A percentile compares a stretch with the other conserved stretches of the same genome.
These are phyloP conservation scores for Penicillium concentricum DNA, from an alignment of 2,329 filamentous ascomycete genomes.

Conservation along the genomic window DNA sequence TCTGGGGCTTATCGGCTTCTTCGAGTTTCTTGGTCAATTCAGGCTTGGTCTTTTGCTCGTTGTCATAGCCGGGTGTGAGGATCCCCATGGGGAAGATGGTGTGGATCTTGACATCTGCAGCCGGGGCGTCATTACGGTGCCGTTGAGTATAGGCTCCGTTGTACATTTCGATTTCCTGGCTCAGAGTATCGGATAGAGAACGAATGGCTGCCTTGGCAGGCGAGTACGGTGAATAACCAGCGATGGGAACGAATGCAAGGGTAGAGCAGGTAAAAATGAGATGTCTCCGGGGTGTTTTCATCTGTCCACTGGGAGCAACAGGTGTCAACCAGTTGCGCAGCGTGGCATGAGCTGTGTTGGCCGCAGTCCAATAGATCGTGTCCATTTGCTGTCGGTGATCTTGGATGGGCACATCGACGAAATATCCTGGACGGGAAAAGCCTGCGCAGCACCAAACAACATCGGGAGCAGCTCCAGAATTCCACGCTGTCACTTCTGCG, in stretches of 20 bases:
- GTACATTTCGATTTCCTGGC: conserved; percentile 83
- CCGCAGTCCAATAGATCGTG: conserved; percentile 83
- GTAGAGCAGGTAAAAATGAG: conserved; percentile 84
- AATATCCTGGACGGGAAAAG: conserved; percentile 69
- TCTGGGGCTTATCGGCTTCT: conserved; percentile 75
- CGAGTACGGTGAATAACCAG: conserved; percentile 80
- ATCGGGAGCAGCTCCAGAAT: conserved; percentile 70
- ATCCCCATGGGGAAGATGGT: conserved; percentile 85
- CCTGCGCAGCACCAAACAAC: conserved; percentile 92
- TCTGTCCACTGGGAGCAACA: conserved; percentile 28
- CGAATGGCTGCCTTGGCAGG: conserved; percentile 84
- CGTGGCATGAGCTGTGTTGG: conserved; percentile 80
- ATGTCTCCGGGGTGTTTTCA: conserved; percentile 56
- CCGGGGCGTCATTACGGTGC: conserved; percentile 40
- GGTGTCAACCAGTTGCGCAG: conserved; percentile 69
- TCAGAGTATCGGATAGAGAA: conserved; percentile 76
- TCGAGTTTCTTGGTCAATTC: conserved; percentile 76
- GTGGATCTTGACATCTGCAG: conserved; percentile 74
- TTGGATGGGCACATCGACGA: conserved; percentile 69
- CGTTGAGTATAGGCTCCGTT: conserved; percentile 58
- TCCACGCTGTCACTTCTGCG: conserved; percentile 73
- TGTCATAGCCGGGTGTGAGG: conserved; percentile 68
- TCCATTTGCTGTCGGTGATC: conserved; percentile 79
- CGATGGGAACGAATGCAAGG: conserved; percentile 70
- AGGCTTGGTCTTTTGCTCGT: conserved; percentile 78